Percentiles rank a stretch among this genome's conserved stretches.
These are phyloP conservation scores for Kwoniella sp. DNA, from an alignment of 768 basidiomycete species.

Conservation along the genomic window DNA sequence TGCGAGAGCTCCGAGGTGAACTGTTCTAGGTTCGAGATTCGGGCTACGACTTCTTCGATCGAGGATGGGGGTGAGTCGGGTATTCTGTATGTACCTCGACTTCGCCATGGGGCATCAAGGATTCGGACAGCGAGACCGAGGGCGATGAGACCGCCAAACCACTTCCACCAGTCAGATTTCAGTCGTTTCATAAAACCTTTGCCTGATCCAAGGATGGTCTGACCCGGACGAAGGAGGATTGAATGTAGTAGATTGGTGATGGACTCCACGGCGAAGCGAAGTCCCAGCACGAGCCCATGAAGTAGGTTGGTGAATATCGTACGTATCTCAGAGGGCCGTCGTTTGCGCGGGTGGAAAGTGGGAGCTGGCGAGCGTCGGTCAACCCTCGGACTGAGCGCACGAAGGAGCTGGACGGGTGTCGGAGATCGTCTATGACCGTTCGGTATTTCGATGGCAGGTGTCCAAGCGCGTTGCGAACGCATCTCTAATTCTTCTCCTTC, in stretches of 20 bases:
- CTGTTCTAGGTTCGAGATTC: slow-evolving; percentile 49
- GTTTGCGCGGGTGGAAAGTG: slow-evolving; percentile 25
- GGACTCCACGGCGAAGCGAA: slow-evolving; percentile 35
- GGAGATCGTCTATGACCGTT: slow-evolving; percentile 31
- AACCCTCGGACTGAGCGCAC: slow-evolving; percentile 36
- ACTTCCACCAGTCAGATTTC: slow-evolving; percentile 47
- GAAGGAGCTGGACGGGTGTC: slow-evolving; percentile 38
- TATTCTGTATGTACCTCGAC: slow-evolving; percentile 11
- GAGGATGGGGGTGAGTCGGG: slow-evolving; percentile 41
- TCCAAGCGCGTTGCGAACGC: slow-evolving; percentile 11
- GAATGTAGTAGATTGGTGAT: slow-evolving; percentile 12
- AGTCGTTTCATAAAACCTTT: slow-evolving; percentile 18
- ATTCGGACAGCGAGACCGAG: slow-evolving; percentile 34
- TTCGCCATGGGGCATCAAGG: slow-evolving; percentile 26
- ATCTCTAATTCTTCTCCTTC: slow-evolving; percentile 17
- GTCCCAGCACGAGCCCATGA: slow-evolving; percentile 35
- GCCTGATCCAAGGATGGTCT: slow-evolving; percentile 12
- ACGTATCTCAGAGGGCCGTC: slow-evolving; percentile 33
- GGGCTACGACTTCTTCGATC: slow-evolving; percentile 51
- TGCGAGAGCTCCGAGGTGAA: slow-evolving; percentile 37
- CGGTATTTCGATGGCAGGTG: slow-evolving; percentile 8
- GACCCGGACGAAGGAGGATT: slow-evolving; percentile 19
- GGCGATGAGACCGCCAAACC: slow-evolving; percentile 32
- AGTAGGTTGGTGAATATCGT: slow-evolving; percentile 43
- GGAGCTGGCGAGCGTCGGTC: slow-evolving; percentile 35